Evolutionary conservation across 495 filamentous ascomycete species (phyloP), one percentile per base, ranked within the genome.

Genomic region (Neurospora sp.): DNA sequence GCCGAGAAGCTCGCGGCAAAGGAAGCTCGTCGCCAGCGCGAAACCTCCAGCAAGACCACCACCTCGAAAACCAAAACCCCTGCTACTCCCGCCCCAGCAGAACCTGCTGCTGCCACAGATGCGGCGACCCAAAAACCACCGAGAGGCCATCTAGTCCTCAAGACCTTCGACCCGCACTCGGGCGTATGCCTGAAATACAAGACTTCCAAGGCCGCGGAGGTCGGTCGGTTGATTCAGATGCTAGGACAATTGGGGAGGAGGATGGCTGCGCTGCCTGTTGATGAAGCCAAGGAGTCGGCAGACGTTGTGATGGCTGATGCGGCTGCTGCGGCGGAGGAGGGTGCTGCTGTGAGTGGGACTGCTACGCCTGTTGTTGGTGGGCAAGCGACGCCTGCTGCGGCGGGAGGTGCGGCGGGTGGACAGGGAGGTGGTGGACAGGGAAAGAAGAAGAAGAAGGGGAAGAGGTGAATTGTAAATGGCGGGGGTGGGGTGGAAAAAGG

Each of bases 181-280:
- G 96, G 96, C 74, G 88, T 89, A 68, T 90, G 90, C 71, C 87
- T 99, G 41, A 97, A 97, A 82, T 99, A 97, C 83, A 87, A 88
- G 78, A 97, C 96, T 20, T 89, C 91, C 80, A 97, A 96, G 77
- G 90, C 90, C n/a, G 92, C 93, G 20, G 94, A 98, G 80, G 95
- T 99, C 4, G 88, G 90, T 3, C 84, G 96, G 41, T 80, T 98
- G 79, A 87, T 98, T 53, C 89, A 89, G 41, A 88, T 88, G 47
- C 77, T 98, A 74, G 92, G 92, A 2, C 85, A 86, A 72, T 78
- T 95, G 77, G 91, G 89, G 8, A 82, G 85, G 72, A 81, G 86
- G 73, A 92, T 94, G 85, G 88, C 88, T 12, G 89, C 85, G 47
- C 78, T 93, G 78, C 84, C 72, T 10, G 72, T 37, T 20, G 18